Conservation (phyloP, 306 rosid genomes). For the Inga oerstediana region DNA sequence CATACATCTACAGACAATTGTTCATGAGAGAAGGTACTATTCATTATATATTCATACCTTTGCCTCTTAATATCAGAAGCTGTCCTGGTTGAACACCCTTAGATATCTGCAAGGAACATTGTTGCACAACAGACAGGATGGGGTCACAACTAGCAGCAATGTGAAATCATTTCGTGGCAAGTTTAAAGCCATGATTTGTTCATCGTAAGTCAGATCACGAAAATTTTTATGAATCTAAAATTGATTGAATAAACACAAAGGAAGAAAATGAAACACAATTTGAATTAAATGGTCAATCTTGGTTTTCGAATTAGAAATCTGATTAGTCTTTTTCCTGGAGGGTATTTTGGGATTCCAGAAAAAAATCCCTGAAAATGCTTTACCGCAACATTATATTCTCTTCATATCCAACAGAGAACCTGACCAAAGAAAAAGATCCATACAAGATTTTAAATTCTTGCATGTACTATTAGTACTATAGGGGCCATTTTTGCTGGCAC, state of each 20-base stretch:
- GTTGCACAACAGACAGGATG: conserved; percentile 40
- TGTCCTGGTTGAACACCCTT: conserved; percentile 94
- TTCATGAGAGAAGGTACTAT: conserved; percentile 17
- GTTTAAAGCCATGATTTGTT: conserved; percentile 14
- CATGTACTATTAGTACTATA: background rate
- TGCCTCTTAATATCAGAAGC: conserved; percentile 80
- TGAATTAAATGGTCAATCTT: conserved; percentile 10
- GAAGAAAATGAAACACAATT: background rate
- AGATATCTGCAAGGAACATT: conserved; percentile 71
- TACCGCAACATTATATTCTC: conserved; percentile 1
- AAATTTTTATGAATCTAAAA: background rate
- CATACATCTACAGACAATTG: conserved; percentile 23
- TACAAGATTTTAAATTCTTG: background rate
- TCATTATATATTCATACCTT: conserved; percentile 64
- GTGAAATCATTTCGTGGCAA: conserved; percentile 5
- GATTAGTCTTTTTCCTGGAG: background rate
- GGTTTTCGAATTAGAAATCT: conserved; percentile 2
- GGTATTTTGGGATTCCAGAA: background rate
- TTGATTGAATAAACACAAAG: background rate
- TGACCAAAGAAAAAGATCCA: background rate
- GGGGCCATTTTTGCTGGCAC: background rate
- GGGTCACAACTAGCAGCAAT: conserved; percentile 10
- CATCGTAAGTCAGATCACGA: conserved; percentile 24
- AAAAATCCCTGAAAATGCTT: background rate
- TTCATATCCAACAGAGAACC: conserved; percentile 11